These are phyloP conservation scores for Ceratonia siliqua DNA, from an alignment of 306 rosid species.

Conservation along the genomic window DNA sequence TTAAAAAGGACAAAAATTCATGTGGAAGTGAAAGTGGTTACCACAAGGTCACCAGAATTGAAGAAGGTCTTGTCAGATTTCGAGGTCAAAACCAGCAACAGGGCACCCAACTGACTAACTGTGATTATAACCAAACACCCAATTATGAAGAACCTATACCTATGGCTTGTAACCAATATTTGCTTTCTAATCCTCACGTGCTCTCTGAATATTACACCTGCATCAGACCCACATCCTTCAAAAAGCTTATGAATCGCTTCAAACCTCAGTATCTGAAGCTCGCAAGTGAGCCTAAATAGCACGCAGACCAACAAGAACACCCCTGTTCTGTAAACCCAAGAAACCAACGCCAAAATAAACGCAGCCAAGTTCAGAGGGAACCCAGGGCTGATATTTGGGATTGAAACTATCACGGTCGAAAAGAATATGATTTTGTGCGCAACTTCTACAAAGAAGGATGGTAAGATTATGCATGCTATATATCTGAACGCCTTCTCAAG, in stretches of 20 bases:
- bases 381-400: constrained; percentile 39
- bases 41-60: constrained; percentile 86
- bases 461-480: constrained; percentile 63
- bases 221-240: constrained; percentile 57
- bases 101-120: constrained; percentile 63
- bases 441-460: constrained; percentile 69
- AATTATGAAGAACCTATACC: constrained; percentile 75
- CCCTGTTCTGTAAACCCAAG: constrained; percentile 84
- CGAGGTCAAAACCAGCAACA: constrained; percentile 68
- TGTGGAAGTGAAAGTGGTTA: too few species aligned
- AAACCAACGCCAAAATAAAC: constrained; percentile 52
- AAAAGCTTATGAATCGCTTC: constrained; percentile 75
- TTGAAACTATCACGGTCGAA: constrained; percentile 50
- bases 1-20: too few species aligned
- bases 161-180: constrained; percentile 70
- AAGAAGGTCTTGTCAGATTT: constrained; percentile 66
- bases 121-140: constrained; percentile 56
- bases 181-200: constrained; percentile 77
- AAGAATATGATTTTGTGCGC: constrained; percentile 73
- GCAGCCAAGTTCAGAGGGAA: constrained; percentile 51
- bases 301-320: constrained; percentile 81
- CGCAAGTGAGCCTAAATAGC: constrained; percentile 75
- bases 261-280: constrained; percentile 80
- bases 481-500: constrained; percentile 70
- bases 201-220: constrained; percentile 56